These are phyloP conservation scores for Zygosaccharomyces bailii DNA, from an alignment of 805 yeast species.

Conservation along the genomic window DNA sequence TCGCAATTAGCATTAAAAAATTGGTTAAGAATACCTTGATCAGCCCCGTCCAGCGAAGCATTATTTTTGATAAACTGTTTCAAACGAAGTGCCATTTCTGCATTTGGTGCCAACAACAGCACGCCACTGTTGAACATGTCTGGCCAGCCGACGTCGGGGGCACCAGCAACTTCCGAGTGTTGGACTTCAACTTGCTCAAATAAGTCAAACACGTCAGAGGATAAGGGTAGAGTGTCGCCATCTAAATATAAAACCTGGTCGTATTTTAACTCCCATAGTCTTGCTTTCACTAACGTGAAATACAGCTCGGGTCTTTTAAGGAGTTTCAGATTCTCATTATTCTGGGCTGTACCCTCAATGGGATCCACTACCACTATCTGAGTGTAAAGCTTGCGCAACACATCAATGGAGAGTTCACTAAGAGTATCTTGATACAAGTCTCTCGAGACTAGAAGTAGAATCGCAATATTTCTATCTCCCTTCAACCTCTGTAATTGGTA, in stretches of 20 bases:
- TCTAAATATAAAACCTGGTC: slow-evolving; percentile 58
- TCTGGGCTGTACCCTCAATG: slow-evolving; percentile 18
- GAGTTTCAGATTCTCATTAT: slow-evolving; percentile 31
- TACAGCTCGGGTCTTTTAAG: slow-evolving; percentile 51
- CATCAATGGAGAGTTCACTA: slow-evolving; percentile 17
- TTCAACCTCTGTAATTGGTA: slow-evolving; percentile 32
- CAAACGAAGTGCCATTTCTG: slow-evolving; percentile 42
- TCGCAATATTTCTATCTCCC: slow-evolving; percentile 8
- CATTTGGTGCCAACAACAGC: slow-evolving; percentile 54
- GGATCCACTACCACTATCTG: slow-evolving; percentile 30
- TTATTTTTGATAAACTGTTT: slow-evolving; percentile 26
- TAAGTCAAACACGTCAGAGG: slow-evolving; percentile 25
- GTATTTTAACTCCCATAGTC: slow-evolving; percentile 46
- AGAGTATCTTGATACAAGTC: slow-evolving; percentile 20
- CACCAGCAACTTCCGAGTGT: slow-evolving; percentile 42
- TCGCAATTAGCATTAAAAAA: slow-evolving; percentile 46
- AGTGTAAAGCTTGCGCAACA: slow-evolving; percentile 25
- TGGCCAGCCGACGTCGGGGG: slow-evolving; percentile 90
- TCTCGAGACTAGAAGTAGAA: slow-evolving; percentile 24
- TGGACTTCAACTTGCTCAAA: slow-evolving; percentile 25
- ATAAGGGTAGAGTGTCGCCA: slow-evolving; percentile 55
- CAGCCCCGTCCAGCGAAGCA: slow-evolving; percentile 78
- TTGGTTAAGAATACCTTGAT: slow-evolving; percentile 84
- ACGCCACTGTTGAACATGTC: slow-evolving; percentile 85
- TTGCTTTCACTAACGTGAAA: slow-evolving; percentile 49